A percentile compares a stretch with the other conserved stretches of the same genome.
These are phyloP conservation scores for Phytophthora foliorum DNA, from an alignment of 352 stramenopile genomes.

Conservation along the genomic window DNA sequence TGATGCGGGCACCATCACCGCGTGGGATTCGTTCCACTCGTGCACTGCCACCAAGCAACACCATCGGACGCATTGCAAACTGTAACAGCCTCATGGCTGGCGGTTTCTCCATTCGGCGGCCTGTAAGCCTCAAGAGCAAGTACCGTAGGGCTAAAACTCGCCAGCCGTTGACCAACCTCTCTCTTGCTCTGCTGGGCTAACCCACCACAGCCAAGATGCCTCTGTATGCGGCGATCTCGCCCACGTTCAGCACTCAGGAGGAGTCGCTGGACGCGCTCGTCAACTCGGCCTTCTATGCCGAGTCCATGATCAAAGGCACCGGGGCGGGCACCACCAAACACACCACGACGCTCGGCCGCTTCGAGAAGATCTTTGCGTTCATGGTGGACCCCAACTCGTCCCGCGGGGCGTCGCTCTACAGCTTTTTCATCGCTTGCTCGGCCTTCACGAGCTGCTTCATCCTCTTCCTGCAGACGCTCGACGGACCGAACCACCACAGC, in stretches of 20 bases:
- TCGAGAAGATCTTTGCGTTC: constrained; percentile 75
- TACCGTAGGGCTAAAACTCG: not conserved
- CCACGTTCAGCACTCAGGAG: constrained; percentile 68
- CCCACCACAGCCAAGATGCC: constrained; percentile 43
- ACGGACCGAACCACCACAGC: constrained; percentile 76
- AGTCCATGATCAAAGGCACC: constrained; percentile 48
- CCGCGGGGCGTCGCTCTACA: constrained; percentile 68
- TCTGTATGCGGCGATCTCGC: constrained; percentile 67
- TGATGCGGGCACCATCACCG: too few relatives aligned
- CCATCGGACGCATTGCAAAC: too few relatives aligned
- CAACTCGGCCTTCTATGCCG: constrained; percentile 62
- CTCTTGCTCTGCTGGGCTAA: not conserved
- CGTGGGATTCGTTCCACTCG: too few relatives aligned
- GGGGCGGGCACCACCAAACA: constrained; percentile 42
- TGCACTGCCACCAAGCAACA: too few relatives aligned
- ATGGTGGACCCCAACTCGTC: constrained; percentile 82
- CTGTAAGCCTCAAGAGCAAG: not conserved
- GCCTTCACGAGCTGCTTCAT: constrained; percentile 81
- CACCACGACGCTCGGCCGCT: constrained; percentile 59
- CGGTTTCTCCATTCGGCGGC: constrained; percentile 31
- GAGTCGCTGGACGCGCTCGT: constrained; percentile 63
- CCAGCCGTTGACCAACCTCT: not conserved
- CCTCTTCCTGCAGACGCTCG: constrained; percentile 80
- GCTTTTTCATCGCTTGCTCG: constrained; percentile 74
- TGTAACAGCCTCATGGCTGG: not conserved